Conservation (phyloP, 1,284 basidiomycete species). For the Neolentinus lepideus region DNA sequence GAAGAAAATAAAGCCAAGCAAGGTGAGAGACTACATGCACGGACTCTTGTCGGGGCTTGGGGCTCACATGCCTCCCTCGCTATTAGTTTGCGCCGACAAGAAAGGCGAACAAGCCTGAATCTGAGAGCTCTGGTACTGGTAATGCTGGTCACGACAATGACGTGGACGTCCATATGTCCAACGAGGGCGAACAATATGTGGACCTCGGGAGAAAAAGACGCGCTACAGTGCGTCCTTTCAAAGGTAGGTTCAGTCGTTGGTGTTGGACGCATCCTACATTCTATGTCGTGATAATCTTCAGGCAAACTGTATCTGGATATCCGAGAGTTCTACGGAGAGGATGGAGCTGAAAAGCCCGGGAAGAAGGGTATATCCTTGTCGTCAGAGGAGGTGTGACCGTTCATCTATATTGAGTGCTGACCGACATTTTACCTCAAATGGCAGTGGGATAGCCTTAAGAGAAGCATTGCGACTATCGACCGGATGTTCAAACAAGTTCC, state of each 20-base stretch:
- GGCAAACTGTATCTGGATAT: slow-evolving; percentile 63
- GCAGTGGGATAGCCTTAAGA: slow-evolving; percentile 58
- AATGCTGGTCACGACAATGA: slow-evolving; percentile 1
- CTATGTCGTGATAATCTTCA: slow-evolving; percentile 11
- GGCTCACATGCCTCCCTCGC: not conserved
- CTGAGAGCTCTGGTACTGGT: slow-evolving; percentile 3
- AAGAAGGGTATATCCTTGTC: slow-evolving; percentile 77
- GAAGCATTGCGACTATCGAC: slow-evolving; percentile 38
- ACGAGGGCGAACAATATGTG: slow-evolving; percentile 49
- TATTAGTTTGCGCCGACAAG: not conserved
- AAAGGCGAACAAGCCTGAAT: not conserved
- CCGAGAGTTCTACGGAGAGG: slow-evolving; percentile 67
- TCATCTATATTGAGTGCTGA: not conserved
- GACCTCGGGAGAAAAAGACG: slow-evolving; percentile 69
- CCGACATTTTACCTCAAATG: not conserved
- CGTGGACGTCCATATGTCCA: slow-evolving; percentile 1
- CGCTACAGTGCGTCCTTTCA: slow-evolving; percentile 64
- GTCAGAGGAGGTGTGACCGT: slow-evolving; percentile 57
- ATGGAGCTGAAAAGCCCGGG: slow-evolving; percentile 67
- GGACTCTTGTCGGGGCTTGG: not conserved
- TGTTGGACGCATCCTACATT: not conserved
- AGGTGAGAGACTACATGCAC: not conserved
- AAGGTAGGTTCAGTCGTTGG: slow-evolving; percentile 31
- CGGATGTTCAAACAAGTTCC: slow-evolving; percentile 35
- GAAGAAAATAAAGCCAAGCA: slow-evolving; percentile 11